These are phyloP conservation scores for Pythium rhizo-oryzae DNA, from an alignment of 352 stramenopile species.

Conservation along the genomic window DNA sequence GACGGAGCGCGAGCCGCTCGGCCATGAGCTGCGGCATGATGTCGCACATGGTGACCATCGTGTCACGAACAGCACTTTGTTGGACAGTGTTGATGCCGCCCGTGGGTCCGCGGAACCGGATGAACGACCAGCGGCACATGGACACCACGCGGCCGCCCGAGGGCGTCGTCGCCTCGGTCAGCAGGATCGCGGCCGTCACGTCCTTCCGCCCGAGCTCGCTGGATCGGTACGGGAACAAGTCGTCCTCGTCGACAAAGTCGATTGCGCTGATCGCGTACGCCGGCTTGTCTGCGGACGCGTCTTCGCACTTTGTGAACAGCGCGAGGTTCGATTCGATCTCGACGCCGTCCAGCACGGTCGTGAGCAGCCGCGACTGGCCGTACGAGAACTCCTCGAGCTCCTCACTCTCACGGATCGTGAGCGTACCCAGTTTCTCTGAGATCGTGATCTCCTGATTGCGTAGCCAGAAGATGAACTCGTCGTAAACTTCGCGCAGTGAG, in stretches of 20 bases:
- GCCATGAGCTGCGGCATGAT: conserved; percentile 11
- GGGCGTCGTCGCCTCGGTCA: conserved; percentile 1
- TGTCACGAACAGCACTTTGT: background rate
- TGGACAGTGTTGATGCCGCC: background rate
- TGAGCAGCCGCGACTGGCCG: conserved; percentile 13
- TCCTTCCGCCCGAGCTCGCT: conserved; percentile 10
- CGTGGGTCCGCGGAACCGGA: conserved; percentile 3
- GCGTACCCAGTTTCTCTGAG: background rate
- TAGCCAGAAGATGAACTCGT: conserved; percentile 14
- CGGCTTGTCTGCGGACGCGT: background rate
- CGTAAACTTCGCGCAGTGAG: conserved; percentile 16
- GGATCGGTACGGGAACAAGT: conserved; percentile 15
- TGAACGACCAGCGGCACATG: conserved; percentile 17
- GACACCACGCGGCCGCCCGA: background rate
- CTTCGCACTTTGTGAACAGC: conserved; percentile 8
- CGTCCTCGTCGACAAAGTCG: conserved; percentile 25
- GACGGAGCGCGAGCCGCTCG: conserved; percentile 7
- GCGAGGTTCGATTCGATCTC: conserved; percentile 17
- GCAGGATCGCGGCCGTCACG: background rate
- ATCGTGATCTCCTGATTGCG: conserved; percentile 21
- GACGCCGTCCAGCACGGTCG: conserved; percentile 5
- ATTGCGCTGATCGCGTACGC: conserved; percentile 12
- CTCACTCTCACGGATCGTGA: conserved; percentile 24
- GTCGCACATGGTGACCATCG: background rate
- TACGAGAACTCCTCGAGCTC: conserved; percentile 6